A percentile compares a stretch with the other conserved stretches of the same genome.
Evolutionary conservation across 352 stramenopile genomes (phyloP).

Genomic region (Phytophthora chlamydospora): DNA sequence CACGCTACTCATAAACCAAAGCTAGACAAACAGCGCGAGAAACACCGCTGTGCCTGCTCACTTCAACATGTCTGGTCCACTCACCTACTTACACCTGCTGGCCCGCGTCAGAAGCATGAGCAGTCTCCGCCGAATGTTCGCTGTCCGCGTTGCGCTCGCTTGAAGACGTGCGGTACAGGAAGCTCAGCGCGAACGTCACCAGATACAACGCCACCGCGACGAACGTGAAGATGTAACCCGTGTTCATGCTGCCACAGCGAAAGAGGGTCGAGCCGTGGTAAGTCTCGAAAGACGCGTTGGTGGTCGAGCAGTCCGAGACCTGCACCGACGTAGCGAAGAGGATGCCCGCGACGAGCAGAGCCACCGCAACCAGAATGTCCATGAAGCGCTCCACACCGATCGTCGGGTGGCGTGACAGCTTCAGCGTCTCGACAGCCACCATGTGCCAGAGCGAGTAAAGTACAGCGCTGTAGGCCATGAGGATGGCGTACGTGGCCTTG

Average conservation of each 20-base stretch:
- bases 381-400: constrained; percentile 36
- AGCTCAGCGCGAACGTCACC: constrained; percentile 41
- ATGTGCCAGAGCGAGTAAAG: constrained; percentile 46
- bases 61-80: constrained; percentile 5
- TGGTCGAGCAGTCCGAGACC: constrained; percentile 30
- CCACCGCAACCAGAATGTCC: constrained; percentile 32
- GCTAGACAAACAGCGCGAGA: too few species aligned
- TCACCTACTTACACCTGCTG: constrained; percentile 29
- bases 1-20: too few species aligned
- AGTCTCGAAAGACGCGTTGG: constrained; percentile 28
- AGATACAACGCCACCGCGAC: constrained; percentile 40
- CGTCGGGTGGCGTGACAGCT: constrained; percentile 33
- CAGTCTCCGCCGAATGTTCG: constrained; percentile 24
- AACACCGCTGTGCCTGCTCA: constrained; percentile 1
- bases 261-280: constrained; percentile 43
- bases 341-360: constrained; percentile 35
- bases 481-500: constrained; percentile 37
- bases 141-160: constrained; percentile 15
- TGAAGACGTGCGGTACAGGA: constrained; percentile 28
- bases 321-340: constrained; percentile 32
- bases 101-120: constrained; percentile 20
- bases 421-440: constrained; percentile 38
- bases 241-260: constrained; percentile 51
- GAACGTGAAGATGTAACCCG: constrained; percentile 48
- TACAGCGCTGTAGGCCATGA: constrained; percentile 39